These are phyloP conservation scores for Mucor irregularis DNA, from an alignment of 371 early-diverging fungal species.

Conservation along the genomic window DNA sequence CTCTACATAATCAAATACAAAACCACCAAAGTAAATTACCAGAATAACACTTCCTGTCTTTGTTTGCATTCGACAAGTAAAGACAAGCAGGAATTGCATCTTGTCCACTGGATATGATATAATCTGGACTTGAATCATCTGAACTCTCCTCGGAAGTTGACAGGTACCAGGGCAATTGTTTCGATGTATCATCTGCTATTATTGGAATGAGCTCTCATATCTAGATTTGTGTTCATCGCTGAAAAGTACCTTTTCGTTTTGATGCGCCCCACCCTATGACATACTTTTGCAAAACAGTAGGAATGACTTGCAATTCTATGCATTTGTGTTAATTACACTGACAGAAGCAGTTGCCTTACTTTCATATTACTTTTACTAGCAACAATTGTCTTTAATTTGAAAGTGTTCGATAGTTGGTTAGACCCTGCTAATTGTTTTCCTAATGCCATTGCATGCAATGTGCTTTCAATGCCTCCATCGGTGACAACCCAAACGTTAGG, in stretches of 20 bases:
- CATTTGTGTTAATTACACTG: too few species aligned
- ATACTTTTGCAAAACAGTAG: slow-evolving; percentile 29
- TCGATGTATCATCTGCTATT: background rate
- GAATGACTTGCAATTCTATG: slow-evolving; percentile 25
- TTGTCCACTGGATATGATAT: slow-evolving; percentile 34
- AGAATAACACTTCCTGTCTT: slow-evolving; percentile 20
- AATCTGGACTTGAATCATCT: slow-evolving; percentile 27
- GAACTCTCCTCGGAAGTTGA: slow-evolving; percentile 5
- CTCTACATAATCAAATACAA: background rate
- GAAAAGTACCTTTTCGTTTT: slow-evolving; percentile 6
- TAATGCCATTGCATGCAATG: slow-evolving; percentile 19
- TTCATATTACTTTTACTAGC: slow-evolving; percentile 28
- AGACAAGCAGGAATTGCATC: slow-evolving; percentile 40
- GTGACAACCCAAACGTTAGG: slow-evolving; percentile 26
- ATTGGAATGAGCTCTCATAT: too few species aligned
- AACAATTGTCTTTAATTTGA: slow-evolving; percentile 18
- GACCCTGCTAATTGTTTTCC: slow-evolving; percentile 22
- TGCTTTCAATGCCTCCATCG: slow-evolving; percentile 25
- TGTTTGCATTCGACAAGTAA: slow-evolving; percentile 15
- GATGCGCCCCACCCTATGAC: slow-evolving; percentile 9
- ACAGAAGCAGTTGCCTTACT: too few species aligned
- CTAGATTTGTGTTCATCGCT: too few species aligned
- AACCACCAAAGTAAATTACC: too few species aligned
- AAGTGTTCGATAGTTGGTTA: background rate
- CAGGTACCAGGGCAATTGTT: slow-evolving; percentile 38